Conservation (phyloP, 2,329 filamentous ascomycete species). For the Aspergillus caelatus region DNA sequence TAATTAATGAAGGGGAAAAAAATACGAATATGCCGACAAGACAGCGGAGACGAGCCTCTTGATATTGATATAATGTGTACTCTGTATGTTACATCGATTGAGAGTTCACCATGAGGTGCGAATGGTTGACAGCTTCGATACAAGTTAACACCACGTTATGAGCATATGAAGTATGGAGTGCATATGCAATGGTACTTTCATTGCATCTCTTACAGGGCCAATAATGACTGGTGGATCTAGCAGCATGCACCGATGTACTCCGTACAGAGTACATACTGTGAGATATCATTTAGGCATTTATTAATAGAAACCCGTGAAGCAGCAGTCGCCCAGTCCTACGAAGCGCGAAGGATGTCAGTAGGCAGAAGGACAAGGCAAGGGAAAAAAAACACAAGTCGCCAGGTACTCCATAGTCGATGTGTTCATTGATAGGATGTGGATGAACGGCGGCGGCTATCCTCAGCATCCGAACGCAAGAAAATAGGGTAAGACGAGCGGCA, state of each 20-base stretch:
- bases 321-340: not conserved
- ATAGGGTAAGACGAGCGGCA: not conserved
- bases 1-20: not conserved
- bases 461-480: not conserved
- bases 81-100: not conserved
- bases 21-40: not conserved
- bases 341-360: not conserved
- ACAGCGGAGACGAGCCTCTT: not conserved
- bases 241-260: not conserved
- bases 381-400: not conserved
- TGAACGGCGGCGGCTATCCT: not conserved
- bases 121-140: not conserved
- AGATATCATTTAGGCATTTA: slow-evolving; percentile 6
- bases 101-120: not conserved
- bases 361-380: slow-evolving; percentile 1
- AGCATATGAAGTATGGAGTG: not conserved
- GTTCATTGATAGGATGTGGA: not conserved
- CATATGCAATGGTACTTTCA: not conserved
- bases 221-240: not conserved
- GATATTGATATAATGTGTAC: not conserved
- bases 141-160: not conserved
- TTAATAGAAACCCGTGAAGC: slow-evolving; percentile 7
- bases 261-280: not conserved
- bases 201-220: not conserved
- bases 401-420: not conserved